A percentile compares a stretch with the other conserved stretches of the same genome.
Evolutionary conservation across 2,329 filamentous ascomycete species (phyloP).

Genomic region (Hymenoscyphus scutula): DNA sequence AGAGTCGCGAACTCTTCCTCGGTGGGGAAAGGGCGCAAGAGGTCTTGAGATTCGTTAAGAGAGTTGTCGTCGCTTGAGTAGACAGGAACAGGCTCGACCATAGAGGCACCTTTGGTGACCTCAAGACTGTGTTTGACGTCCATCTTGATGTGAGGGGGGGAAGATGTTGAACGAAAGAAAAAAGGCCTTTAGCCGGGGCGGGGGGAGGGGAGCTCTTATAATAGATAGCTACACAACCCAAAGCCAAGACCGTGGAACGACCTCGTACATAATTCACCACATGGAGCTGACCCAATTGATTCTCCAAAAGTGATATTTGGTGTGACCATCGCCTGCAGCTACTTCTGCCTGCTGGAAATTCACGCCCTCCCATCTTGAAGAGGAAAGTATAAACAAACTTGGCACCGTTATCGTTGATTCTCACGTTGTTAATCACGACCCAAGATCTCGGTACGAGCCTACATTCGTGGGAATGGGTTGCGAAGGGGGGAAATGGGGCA

Average conservation of each 20-base stretch:
- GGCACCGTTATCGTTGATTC: not conserved
- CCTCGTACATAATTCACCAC: not conserved
- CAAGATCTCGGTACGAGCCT: not conserved
- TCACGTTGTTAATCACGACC: not conserved
- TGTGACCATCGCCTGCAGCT: not conserved
- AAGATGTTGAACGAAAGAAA: not conserved
- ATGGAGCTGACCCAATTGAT: not conserved
- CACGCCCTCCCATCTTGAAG: not conserved
- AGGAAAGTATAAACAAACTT: conserved; percentile 4
- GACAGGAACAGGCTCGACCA: conserved; percentile 11
- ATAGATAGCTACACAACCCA: conserved; percentile 3
- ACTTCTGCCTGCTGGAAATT: not conserved
- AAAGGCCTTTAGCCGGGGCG: not conserved
- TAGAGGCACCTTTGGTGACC: conserved; percentile 16
- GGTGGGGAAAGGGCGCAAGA: conserved; percentile 43
- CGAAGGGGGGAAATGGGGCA: not conserved
- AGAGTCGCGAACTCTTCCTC: conserved; percentile 60
- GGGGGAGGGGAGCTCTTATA: not conserved
- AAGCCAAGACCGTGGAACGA: not conserved
- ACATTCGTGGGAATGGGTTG: not conserved
- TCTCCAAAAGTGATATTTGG: not conserved
- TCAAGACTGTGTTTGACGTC: conserved; percentile 19
- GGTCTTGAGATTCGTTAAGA: conserved; percentile 10
- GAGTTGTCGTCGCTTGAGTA: conserved; percentile 5
- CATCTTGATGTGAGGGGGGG: conserved; percentile 9